Evolutionary conservation across 768 basidiomycete genomes (phyloP).

Genomic region (Termitomyces sp.): DNA sequence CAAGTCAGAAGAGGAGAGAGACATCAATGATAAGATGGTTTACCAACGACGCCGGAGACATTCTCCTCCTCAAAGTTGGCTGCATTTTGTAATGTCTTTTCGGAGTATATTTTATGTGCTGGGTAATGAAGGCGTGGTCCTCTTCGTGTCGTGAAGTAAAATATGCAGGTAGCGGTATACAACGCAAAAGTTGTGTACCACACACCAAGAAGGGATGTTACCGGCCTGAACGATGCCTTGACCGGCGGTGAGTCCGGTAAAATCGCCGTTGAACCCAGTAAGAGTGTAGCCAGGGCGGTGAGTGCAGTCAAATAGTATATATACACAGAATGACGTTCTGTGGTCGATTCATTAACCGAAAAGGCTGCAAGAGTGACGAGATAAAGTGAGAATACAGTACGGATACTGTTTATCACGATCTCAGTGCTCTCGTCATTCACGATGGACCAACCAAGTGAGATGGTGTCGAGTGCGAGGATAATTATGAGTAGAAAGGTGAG

Average conservation of each 20-base stretch:
- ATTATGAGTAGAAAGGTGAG: slow-evolving; percentile 39
- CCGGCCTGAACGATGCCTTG: slow-evolving; percentile 17
- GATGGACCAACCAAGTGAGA: slow-evolving; percentile 51
- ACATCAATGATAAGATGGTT: slow-evolving; percentile 2
- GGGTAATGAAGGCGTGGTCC: slow-evolving; percentile 78
- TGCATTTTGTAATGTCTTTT: slow-evolving; percentile 53
- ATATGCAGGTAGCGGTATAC: slow-evolving; percentile 37
- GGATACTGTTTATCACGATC: slow-evolving; percentile 35
- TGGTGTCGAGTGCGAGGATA: slow-evolving; percentile 44
- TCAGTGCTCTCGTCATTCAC: slow-evolving; percentile 22
- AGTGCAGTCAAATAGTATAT: slow-evolving; percentile 59
- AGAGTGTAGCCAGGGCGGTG: slow-evolving; percentile 38
- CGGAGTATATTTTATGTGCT: slow-evolving; percentile 66
- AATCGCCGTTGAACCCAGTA: slow-evolving; percentile 46
- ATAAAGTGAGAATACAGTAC: slow-evolving; percentile 56
- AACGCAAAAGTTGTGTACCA: slow-evolving; percentile 51
- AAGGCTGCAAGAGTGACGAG: slow-evolving; percentile 42
- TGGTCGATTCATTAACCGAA: slow-evolving; percentile 43
- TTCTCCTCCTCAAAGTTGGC: slow-evolving; percentile 69
- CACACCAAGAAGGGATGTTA: slow-evolving; percentile 23
- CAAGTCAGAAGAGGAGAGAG: neutral
- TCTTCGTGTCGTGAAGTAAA: slow-evolving; percentile 50
- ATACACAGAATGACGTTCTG: slow-evolving; percentile 37
- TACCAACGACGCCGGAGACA: slow-evolving; percentile 60
- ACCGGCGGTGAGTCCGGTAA: slow-evolving; percentile 43